Base-by-base conservation (phyloP, 768 basidiomycete genomes). In the Auriscalpium microsporum region DNA sequence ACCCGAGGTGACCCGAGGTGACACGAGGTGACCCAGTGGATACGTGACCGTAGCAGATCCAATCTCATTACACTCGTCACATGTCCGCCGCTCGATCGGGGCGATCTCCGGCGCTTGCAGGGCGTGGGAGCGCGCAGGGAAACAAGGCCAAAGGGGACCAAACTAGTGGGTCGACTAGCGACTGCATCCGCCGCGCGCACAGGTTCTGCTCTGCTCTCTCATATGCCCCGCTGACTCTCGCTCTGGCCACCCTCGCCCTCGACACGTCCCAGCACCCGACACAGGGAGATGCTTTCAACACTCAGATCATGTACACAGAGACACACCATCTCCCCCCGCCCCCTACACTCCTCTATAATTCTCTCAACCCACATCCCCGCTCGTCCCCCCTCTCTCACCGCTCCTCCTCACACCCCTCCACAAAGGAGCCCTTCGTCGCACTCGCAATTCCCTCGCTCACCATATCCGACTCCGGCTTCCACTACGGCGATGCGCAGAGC, bases 391-490 rank as follows among this genome's bases (percentile, higher is more conserved):
- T 8, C 63, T 56, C 35, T 46, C 59, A 44, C 62, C 58, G 56
- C 59, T 60, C 50, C 55, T 55, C 33, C 48, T 49, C 49, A 13
- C 16, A 51, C 46, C 47, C 64, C 57, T 55, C 64, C 47, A 17
- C 60, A 53, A 85, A 82, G 71, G 81, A 85, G 56, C 79, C 82
- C 59, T 75, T 89, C 69, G 75, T 72, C 56, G 84, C 90, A 60
- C 69, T 80, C 63, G 90, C 82, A 46, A 80, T 90, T 54, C 90
- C 90, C 62, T 83, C 90, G 56, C 83, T 90, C 63, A 74, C 84
- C 53, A 82, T 90, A 63, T 76, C 81, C 60, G 75, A 82, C 69
- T 80, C 83, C 66, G 77, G 74, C 55, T 82, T 91, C 61, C 71
- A 83, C 63, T 85, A 91, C 64, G 90, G 90, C 63, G 78, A 79